Evolutionary conservation across 2,329 filamentous ascomycete genomes (phyloP), one percentile per base, ranked within the genome.

Genomic region (Coniosporium tulheliwenetii): DNA sequence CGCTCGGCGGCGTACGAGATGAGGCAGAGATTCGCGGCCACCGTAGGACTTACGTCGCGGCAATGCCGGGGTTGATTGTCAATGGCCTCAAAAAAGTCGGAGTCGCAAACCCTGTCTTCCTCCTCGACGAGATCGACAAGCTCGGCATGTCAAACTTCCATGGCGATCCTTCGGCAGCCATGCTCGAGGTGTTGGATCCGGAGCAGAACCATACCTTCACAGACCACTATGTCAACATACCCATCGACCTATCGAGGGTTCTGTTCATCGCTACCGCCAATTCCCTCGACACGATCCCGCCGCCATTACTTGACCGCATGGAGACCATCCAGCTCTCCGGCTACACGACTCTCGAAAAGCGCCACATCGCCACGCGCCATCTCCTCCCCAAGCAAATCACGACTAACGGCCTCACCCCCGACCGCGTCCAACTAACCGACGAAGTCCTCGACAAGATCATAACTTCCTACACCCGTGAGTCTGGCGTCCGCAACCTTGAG

Each of bases 71-170:
- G 41, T 69, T 96, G 41, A 82, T 98, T 44, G 87, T 96, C 29
- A 87, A 86, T 57, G 91, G 89, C 0, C 59, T 98, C 41, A 87
- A 91, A 64, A 98, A 96, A 65, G 89, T 93, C 30, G 89, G 87
- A 37, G 89, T 96, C 14, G 77, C 85, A 2, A 98, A 98, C 55
- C 91, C 91, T 0, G 89, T 98, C 42, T 84, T 98, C 63, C 65
- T 98, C 37, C 77, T 98, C 10, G 91, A 98, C 55, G 91, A 98
- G 65, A 95, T 98, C 50, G 91, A 98, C 69, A 98, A 98, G 69
- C 75, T 98, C 45, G 86, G 87, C 47, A 78, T 79, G 44, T 79
- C 85, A 31, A 96, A 89, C 58, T 82, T 91, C 59, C 87, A 98
- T 50, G 91, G 91, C 34, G 91, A 98, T 54, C 91, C 91, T 3